Percentiles rank a stretch among this genome's conserved stretches.
Evolutionary conservation across 176 grass and related monocot species (phyloP).

Genomic region (Oryza nivara): DNA sequence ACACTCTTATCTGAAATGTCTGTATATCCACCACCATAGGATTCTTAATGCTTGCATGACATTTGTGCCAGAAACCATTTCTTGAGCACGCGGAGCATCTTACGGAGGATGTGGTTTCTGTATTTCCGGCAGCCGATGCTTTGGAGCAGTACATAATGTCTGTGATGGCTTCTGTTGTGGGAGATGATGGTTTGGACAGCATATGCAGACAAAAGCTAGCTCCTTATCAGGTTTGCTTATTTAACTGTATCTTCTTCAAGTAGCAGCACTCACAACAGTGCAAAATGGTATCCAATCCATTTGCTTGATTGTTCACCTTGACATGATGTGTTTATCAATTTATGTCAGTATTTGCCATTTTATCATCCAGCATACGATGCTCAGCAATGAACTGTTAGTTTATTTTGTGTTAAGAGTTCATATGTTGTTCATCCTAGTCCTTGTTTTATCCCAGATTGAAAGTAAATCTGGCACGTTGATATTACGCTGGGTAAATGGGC

Average conservation of each 20-base stretch:
- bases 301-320: conserved; percentile 38
- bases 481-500: conserved; percentile 89
- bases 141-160: conserved; percentile 88
- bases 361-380: conserved; percentile 7
- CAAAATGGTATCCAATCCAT: not conserved
- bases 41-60: conserved; percentile 35
- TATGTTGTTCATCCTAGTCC: conserved; percentile 29
- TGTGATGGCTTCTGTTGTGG: conserved; percentile 74
- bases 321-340: conserved; percentile 6
- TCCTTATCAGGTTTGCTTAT: conserved; percentile 70
- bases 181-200: conserved; percentile 76
- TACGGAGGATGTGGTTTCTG: conserved; percentile 92
- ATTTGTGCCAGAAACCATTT: conserved; percentile 79
- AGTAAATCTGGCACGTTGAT: conserved; percentile 83
- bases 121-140: conserved; percentile 86
- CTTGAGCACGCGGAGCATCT: conserved; percentile 91
- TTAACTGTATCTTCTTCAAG: conserved; percentile 26
- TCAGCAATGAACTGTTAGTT: not conserved
- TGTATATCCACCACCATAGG: conserved; percentile 14
- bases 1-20: conserved; percentile 9
- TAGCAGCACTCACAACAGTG: conserved; percentile 4
- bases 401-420: conserved; percentile 27
- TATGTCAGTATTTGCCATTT: conserved; percentile 1
- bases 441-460: conserved; percentile 67
- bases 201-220: conserved; percentile 76